These are phyloP conservation scores for Salix suchowensis DNA, from an alignment of 345 rosid species.

Conservation along the genomic window DNA sequence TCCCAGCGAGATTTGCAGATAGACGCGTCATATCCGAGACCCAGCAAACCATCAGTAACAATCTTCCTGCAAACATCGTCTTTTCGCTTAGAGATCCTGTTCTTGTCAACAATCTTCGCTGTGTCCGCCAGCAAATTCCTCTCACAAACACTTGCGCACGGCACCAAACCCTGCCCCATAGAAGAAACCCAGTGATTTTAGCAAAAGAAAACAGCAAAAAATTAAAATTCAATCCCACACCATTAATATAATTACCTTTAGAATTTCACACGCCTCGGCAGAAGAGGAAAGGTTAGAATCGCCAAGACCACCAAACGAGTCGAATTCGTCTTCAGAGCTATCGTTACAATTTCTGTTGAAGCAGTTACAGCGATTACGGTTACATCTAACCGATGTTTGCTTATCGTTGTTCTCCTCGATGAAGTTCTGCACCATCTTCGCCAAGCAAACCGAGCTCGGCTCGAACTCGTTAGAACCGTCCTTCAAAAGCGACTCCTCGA, in stretches of 20 bases:
- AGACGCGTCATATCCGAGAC: constrained; percentile 69
- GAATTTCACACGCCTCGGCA: constrained; percentile 49
- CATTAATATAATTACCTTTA: constrained; percentile 45
- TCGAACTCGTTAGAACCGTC: constrained; percentile 52
- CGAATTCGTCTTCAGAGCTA: constrained; percentile 73
- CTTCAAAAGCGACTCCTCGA: constrained; percentile 35
- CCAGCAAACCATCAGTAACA: constrained; percentile 48
- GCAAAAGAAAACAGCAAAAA: background rate
- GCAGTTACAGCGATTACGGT: constrained; percentile 54
- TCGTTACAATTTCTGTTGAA: constrained; percentile 60
- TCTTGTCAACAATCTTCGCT: constrained; percentile 67
- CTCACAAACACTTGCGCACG: constrained; percentile 45
- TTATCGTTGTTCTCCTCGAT: constrained; percentile 65
- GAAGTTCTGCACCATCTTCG: constrained; percentile 72
- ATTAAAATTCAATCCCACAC: background rate
- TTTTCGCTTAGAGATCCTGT: constrained; percentile 51
- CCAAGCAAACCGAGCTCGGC: constrained; percentile 72
- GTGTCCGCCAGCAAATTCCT: constrained; percentile 58
- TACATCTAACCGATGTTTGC: constrained; percentile 34
- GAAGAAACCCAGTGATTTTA: background rate
- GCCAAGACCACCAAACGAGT: constrained; percentile 26
- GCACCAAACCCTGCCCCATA: constrained; percentile 54
- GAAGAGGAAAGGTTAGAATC: constrained; percentile 29
- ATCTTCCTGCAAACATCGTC: constrained; percentile 49
- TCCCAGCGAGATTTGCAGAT: constrained; percentile 91